Evolutionary conservation across 2,329 filamentous ascomycete genomes (phyloP), one percentile per base, ranked within the genome.

Genomic region (Calonectria pauciramosa): DNA sequence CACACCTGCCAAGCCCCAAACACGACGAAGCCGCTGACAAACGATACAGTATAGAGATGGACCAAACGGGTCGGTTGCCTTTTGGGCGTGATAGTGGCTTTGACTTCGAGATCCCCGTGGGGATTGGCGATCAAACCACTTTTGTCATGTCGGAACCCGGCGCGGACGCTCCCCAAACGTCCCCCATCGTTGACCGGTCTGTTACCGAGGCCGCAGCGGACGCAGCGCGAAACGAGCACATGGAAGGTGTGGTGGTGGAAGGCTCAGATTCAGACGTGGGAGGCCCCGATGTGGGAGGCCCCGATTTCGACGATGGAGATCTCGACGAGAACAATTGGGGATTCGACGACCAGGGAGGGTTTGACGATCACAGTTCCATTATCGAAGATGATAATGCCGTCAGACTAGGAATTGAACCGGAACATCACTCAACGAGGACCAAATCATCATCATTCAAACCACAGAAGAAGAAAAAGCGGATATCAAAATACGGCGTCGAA

Each of bases 401-500:
- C 26, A 56, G 20, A 28, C 36, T 30, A 56, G 63, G 56, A 23
- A 41, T 34, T 20, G 59, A 70, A 36, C 64, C 28, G 11, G 60
- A 34, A 41, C 56, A 26, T 51, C 63, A 30, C 8, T 36, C 41
- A 54, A 18, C 64, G 13, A 68, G 16, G 51, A n/a, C 65, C 1
- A 71, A 75, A 23, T 26, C 60, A 20, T n/a, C 59, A 26, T 63
- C 73, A n/a, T 74, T 78, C 14, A 80, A 77, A 28, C 68, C 79
- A 18, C 75, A 76, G 52, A 84, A 83, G 73, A 85, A 83, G 74
- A 85, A 82, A 73, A 90, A 89, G 79, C 82, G 84, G 16, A 77
- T 92, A 63, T 97, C 95, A 0, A 90, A 90, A 64, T 89, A 96
- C 81, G 95, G 95, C 32, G 92, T 94, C 65, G 91, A 93, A 75